phyloP scores from a whole-genome alignment of 1,284 basidiomycete species.

The Crepidotus sp. region DNA sequence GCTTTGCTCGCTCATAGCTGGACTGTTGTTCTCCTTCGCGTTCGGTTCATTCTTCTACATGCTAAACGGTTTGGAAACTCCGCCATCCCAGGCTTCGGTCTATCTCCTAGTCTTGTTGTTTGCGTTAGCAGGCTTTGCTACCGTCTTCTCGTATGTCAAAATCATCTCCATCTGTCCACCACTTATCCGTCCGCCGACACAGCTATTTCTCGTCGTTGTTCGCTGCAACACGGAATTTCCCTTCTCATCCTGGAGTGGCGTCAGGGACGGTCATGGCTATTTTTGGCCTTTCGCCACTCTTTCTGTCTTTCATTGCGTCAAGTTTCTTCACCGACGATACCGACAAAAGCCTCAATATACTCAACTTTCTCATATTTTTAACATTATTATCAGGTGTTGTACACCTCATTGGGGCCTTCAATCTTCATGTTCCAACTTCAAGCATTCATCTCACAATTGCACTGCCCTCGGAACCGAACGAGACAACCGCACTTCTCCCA shows the following conservation, averaged over 20 bases:
- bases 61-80: slow-evolving; percentile 27
- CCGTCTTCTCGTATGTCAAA: slow-evolving; percentile 56
- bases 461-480: slow-evolving; percentile 23
- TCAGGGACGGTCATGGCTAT: slow-evolving; percentile 60
- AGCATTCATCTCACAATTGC: neutral
- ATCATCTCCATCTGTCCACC: neutral
- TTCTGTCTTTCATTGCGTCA: slow-evolving; percentile 59
- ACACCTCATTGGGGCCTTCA: slow-evolving; percentile 46
- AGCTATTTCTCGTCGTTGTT: slow-evolving; percentile 73
- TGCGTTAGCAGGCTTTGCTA: slow-evolving; percentile 54
- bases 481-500: slow-evolving; percentile 37
- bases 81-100: slow-evolving; percentile 37
- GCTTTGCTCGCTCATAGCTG: slow-evolving; percentile 54
- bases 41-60: slow-evolving; percentile 53
- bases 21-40: slow-evolving; percentile 46
- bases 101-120: slow-evolving; percentile 49
- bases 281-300: slow-evolving; percentile 68
- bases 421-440: slow-evolving; percentile 23
- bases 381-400: slow-evolving; percentile 43
- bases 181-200: neutral
- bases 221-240: slow-evolving; percentile 63
- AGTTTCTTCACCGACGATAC: slow-evolving; percentile 43
- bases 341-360: slow-evolving; percentile 43
- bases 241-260: slow-evolving; percentile 52
- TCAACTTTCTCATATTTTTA: slow-evolving; percentile 48